These are phyloP conservation scores for Phytophthora constricta DNA, from an alignment of 352 stramenopile genomes.

Conservation along the genomic window DNA sequence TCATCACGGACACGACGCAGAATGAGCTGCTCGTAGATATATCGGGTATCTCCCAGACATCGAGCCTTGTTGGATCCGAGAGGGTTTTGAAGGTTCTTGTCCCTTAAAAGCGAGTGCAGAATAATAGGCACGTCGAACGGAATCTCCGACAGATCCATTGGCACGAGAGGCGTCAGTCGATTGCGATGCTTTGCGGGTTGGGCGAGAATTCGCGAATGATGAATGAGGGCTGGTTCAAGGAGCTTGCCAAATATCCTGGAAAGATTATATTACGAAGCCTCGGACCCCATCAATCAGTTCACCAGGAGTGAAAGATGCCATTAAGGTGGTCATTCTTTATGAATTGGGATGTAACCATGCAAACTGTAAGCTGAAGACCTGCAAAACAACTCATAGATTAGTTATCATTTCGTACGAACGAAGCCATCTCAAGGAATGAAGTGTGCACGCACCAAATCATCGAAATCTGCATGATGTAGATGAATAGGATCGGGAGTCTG, in stretches of 20 bases:
- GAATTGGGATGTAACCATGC: slow-evolving; percentile 14
- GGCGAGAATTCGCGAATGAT: neutral
- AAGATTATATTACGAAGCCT: too few relatives aligned
- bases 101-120: neutral
- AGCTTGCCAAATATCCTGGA: too few relatives aligned
- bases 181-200: too few relatives aligned
- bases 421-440: neutral
- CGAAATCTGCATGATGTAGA: slow-evolving; percentile 42
- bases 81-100: slow-evolving; percentile 1
- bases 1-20: slow-evolving; percentile 3
- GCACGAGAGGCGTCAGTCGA: neutral
- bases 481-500: slow-evolving; percentile 35
- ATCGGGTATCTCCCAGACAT: neutral
- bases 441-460: slow-evolving; percentile 22
- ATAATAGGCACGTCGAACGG: slow-evolving; percentile 6
- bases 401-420: too few relatives aligned
- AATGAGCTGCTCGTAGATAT: neutral
- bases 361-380: slow-evolving; percentile 36
- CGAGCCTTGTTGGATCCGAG: neutral
- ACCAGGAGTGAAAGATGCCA: too few relatives aligned
- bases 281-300: too few relatives aligned
- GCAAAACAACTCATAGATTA: neutral
- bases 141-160: slow-evolving; percentile 1
- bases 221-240: neutral
- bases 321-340: too few relatives aligned